Conservation (phyloP, 495 filamentous ascomycete species). For the Aspergillus sclerotiicarbonarius region DNA sequence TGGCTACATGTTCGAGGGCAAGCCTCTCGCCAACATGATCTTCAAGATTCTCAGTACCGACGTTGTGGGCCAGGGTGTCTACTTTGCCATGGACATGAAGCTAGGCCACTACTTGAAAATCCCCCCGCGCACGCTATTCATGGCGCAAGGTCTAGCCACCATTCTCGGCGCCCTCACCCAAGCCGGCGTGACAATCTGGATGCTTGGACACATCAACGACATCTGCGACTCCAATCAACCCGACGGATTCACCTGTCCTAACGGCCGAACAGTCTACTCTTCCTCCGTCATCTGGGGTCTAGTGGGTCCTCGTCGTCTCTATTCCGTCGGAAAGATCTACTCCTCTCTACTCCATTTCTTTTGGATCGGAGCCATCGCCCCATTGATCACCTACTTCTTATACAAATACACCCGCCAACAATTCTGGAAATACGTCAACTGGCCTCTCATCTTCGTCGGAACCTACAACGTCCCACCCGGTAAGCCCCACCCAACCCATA, state of each 20-base stretch:
- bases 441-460: conserved; percentile 47
- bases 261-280: conserved; percentile 41
- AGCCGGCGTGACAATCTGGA: conserved; percentile 41
- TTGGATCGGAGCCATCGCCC: conserved; percentile 38
- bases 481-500: conserved; percentile 9
- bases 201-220: conserved; percentile 36
- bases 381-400: conserved; percentile 29
- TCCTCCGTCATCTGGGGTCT: conserved; percentile 41
- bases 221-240: conserved; percentile 34
- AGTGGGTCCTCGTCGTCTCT: conserved; percentile 36
- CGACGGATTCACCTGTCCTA: conserved; percentile 41
- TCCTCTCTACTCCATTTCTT: conserved; percentile 31
- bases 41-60: conserved; percentile 74
- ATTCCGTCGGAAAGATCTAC: conserved; percentile 22
- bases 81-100: conserved; percentile 44
- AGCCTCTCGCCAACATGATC: conserved; percentile 53
- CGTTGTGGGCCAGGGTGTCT: conserved; percentile 44
- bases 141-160: conserved; percentile 38
- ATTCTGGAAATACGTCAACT: conserved; percentile 42
- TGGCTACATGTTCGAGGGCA: conserved; percentile 60
- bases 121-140: conserved; percentile 38
- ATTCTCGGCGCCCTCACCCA: conserved; percentile 40
- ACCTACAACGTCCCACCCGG: conserved; percentile 41
- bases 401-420: conserved; percentile 37
- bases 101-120: conserved; percentile 43